Percentiles rank a stretch among this genome's conserved stretches.
These are phyloP conservation scores for Fallopia convolvulus DNA, from an alignment of 148 eudicot genomes.

Conservation along the genomic window DNA sequence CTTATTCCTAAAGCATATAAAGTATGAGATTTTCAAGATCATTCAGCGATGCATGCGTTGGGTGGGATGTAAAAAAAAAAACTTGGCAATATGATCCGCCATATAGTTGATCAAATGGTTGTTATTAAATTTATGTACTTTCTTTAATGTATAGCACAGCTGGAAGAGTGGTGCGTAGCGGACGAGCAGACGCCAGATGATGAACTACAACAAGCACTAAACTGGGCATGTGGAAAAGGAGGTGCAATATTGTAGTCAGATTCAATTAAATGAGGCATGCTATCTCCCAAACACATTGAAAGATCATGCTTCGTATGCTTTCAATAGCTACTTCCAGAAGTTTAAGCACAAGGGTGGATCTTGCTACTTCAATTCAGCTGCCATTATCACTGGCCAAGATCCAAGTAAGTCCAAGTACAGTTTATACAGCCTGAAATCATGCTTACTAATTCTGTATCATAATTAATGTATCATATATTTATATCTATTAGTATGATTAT, in stretches of 20 bases:
- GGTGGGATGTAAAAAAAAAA: too few relatives aligned
- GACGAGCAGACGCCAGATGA: constrained; percentile 51
- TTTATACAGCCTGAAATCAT: too few relatives aligned
- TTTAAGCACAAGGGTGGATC: constrained; percentile 49
- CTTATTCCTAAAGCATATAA: too few relatives aligned
- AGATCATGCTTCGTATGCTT: constrained; percentile 73
- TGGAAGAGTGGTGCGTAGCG: constrained; percentile 65
- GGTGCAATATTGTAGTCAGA: constrained; percentile 56
- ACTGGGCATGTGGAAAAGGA: constrained; percentile 66
- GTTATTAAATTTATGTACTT: too few relatives aligned
- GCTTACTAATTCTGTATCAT: too few relatives aligned
- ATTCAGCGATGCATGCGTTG: too few relatives aligned
- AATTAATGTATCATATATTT: too few relatives aligned
- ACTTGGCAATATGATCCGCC: too few relatives aligned
- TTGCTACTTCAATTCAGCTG: constrained; percentile 70
- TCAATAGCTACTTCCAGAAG: constrained; percentile 77
- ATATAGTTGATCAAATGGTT: too few relatives aligned
- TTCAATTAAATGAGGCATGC: constrained; percentile 40
- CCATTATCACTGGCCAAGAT: constrained; percentile 41
- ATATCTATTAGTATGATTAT: too few relatives aligned
- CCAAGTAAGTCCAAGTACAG: constrained; percentile 42
- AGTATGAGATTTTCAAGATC: too few relatives aligned
- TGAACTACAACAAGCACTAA: constrained; percentile 38
- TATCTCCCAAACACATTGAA: constrained; percentile 48
- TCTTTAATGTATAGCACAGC: not conserved